Conservation (phyloP, 495 filamentous ascomycete genomes). For the Neurospora sp. region DNA sequence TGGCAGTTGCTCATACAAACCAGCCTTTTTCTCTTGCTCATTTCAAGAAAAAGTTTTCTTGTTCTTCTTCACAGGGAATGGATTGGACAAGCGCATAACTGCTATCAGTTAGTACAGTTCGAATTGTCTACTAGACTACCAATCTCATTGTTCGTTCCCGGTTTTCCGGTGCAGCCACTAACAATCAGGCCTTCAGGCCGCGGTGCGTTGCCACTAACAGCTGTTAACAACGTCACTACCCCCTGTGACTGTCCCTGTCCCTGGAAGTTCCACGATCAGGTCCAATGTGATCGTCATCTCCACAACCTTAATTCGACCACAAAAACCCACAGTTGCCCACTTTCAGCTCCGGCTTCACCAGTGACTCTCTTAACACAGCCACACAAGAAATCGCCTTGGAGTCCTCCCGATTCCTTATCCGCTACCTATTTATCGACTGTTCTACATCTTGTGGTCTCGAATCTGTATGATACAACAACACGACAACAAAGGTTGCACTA, state of each 20-base stretch:
- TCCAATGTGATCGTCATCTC: background rate
- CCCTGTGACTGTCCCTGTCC: background rate
- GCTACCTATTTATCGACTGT: background rate
- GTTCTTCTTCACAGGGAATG: background rate
- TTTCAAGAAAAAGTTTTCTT: background rate
- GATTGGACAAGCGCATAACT: background rate
- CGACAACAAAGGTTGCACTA: background rate
- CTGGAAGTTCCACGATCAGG: background rate
- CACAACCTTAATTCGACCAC: constrained; percentile 1
- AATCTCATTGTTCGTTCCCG: background rate
- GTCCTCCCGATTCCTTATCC: background rate
- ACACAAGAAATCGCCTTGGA: background rate
- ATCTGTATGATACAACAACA: background rate
- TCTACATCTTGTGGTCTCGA: background rate
- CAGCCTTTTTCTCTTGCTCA: background rate
- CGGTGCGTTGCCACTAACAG: background rate
- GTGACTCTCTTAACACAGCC: background rate
- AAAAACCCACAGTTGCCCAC: background rate
- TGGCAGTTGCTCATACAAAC: background rate
- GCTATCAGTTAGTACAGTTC: background rate
- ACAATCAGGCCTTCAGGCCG: background rate
- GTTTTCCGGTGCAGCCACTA: background rate
- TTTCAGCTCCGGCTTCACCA: background rate
- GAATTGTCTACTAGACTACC: background rate
- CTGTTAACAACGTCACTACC: background rate